phyloP scores from a whole-genome alignment of 2,329 filamentous ascomycete species.

The Eutypella sp. region DNA sequence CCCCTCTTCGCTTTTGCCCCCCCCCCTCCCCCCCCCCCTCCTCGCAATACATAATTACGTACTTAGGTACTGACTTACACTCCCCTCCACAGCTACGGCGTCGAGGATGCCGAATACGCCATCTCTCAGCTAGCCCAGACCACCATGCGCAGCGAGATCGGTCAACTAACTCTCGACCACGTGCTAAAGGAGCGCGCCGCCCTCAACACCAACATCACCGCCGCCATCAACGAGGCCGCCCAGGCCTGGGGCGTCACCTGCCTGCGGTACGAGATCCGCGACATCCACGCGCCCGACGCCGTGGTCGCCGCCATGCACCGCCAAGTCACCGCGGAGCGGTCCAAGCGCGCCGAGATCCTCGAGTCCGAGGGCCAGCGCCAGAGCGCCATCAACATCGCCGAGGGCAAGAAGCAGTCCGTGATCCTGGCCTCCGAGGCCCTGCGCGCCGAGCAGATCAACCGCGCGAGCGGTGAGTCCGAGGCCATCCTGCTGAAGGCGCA shows the following conservation, averaged over 20 bases:
- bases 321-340: conserved; percentile 94
- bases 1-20: conserved; percentile 1
- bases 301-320: conserved; percentile 98
- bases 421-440: conserved; percentile 93
- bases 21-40: neutral
- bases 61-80: conserved; percentile 3
- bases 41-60: neutral
- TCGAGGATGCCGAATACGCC: conserved; percentile 97
- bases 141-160: conserved; percentile 98
- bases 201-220: conserved; percentile 97
- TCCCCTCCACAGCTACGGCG: conserved; percentile 69
- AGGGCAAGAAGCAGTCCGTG: conserved; percentile 94
- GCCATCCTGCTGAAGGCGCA: conserved; percentile 81
- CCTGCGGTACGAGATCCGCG: conserved; percentile 93
- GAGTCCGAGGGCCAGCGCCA: conserved; percentile 96
- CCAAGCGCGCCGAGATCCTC: conserved; percentile 94
- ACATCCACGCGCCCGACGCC: conserved; percentile 90
- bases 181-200: conserved; percentile 95
- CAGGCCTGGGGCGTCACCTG: conserved; percentile 96
- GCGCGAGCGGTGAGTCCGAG: conserved; percentile 86
- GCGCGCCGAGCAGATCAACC: conserved; percentile 87
- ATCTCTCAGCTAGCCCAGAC: conserved; percentile 97
- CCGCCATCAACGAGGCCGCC: conserved; percentile 95
- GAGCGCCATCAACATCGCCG: conserved; percentile 97
- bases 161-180: conserved; percentile 92